phyloP scores from a whole-genome alignment of 768 basidiomycete species.

The Leucosporidium creatinivorum region DNA sequence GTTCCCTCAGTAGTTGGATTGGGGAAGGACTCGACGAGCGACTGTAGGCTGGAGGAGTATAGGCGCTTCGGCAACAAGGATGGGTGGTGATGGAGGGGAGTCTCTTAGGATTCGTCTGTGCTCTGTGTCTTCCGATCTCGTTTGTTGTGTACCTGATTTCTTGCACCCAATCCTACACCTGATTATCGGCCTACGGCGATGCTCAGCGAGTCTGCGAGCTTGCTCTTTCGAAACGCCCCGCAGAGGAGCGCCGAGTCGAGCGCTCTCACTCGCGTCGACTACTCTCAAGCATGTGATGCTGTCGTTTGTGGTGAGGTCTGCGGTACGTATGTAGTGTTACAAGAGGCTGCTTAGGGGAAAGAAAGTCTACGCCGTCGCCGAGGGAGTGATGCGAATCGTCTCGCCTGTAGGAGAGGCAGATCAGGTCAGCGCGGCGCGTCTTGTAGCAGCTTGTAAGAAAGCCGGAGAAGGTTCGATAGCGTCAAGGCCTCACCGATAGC shows the following conservation, averaged over 20 bases:
- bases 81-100: conserved; percentile 54
- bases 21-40: conserved; percentile 48
- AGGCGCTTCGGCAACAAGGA: conserved; percentile 80
- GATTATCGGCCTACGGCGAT: background rate
- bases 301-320: no score
- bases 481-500: conserved; percentile 51
- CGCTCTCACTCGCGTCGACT: no score
- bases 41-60: conserved; percentile 67
- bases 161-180: background rate
- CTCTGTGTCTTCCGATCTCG: background rate
- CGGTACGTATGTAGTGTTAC: no score
- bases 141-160: background rate
- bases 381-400: background rate
- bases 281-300: no score
- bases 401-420: background rate
- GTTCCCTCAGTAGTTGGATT: conserved; percentile 43
- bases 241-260: no score
- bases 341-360: no score
- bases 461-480: no score
- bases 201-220: no score
- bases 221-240: no score
- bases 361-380: background rate
- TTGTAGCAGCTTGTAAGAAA: no score
- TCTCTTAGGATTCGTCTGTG: background rate
- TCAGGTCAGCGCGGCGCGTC: no score